phyloP scores from a whole-genome alignment of 2,329 filamentous ascomycete genomes.

The Venturia aucupariae region DNA sequence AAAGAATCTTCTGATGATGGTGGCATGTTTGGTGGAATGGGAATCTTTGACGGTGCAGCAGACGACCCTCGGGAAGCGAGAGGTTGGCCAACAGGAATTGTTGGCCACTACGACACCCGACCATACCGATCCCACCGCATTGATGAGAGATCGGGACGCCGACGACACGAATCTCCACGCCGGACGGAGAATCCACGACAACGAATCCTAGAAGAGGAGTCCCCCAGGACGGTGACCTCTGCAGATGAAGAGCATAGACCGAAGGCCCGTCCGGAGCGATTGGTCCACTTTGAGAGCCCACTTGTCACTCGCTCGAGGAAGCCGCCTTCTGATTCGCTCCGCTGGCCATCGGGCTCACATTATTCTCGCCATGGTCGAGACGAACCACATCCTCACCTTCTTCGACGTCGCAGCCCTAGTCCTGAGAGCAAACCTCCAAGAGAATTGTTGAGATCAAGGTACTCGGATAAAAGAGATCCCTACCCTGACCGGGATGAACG shows the following conservation, averaged over 20 bases:
- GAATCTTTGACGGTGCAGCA: conserved; percentile 26
- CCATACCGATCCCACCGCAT: not conserved
- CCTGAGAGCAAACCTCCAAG: not conserved
- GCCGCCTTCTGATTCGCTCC: not conserved
- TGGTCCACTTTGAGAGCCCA: not conserved
- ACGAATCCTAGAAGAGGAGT: not conserved
- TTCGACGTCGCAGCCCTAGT: not conserved
- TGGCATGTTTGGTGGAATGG: conserved; percentile 22
- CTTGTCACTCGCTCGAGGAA: not conserved
- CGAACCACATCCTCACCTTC: not conserved
- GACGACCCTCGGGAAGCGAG: too few species aligned
- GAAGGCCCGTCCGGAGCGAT: not conserved
- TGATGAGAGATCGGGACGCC: not conserved
- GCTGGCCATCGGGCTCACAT: not conserved
- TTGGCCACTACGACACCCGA: not conserved
- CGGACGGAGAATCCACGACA: not conserved
- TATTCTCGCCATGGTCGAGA: not conserved
- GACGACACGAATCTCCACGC: not conserved
- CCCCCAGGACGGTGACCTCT: not conserved
- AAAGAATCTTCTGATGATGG: conserved; percentile 11
- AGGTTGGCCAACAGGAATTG: conserved; percentile 13
- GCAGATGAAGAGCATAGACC: not conserved
- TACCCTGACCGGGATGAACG: not conserved
- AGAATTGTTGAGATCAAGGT: not conserved
- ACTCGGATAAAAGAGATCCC: not conserved